Percentiles rank a stretch among this genome's conserved stretches.
Evolutionary conservation across 108 stramenopile species (phyloP).

Genomic region (Conticribra weissflogii): DNA sequence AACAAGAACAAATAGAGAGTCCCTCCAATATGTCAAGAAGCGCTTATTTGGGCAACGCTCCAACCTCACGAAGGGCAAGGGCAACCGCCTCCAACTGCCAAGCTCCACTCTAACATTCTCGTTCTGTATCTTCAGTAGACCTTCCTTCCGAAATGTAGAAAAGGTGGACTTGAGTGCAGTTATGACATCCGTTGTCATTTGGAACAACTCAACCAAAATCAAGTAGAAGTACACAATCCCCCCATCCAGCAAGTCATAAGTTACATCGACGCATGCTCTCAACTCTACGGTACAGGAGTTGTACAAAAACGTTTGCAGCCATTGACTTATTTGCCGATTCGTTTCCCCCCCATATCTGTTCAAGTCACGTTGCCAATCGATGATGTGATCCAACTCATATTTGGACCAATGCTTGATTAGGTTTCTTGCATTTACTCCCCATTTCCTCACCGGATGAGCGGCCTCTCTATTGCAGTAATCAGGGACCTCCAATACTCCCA

Average conservation of each 20-base stretch:
- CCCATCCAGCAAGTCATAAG: neutral
- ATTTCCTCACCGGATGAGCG: neutral
- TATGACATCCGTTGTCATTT: neutral
- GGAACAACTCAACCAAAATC: neutral
- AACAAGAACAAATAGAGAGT: neutral
- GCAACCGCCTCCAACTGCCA: neutral
- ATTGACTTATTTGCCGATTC: neutral
- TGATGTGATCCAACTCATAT: neutral
- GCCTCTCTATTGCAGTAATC: neutral
- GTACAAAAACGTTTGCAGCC: neutral
- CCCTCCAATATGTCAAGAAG: neutral
- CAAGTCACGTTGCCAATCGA: neutral
- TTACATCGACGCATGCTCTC: neutral
- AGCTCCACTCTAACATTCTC: neutral
- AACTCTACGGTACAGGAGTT: neutral
- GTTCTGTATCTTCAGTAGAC: neutral
- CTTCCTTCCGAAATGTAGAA: neutral
- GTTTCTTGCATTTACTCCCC: neutral
- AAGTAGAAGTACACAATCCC: neutral
- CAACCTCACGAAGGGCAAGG: neutral
- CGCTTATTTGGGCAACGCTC: neutral
- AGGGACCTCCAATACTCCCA: neutral
- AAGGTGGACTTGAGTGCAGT: neutral
- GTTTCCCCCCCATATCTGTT: neutral
- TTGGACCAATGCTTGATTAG: neutral